Conservation (phyloP, 1,284 basidiomycete species). For the Microbotryum violaceum region DNA sequence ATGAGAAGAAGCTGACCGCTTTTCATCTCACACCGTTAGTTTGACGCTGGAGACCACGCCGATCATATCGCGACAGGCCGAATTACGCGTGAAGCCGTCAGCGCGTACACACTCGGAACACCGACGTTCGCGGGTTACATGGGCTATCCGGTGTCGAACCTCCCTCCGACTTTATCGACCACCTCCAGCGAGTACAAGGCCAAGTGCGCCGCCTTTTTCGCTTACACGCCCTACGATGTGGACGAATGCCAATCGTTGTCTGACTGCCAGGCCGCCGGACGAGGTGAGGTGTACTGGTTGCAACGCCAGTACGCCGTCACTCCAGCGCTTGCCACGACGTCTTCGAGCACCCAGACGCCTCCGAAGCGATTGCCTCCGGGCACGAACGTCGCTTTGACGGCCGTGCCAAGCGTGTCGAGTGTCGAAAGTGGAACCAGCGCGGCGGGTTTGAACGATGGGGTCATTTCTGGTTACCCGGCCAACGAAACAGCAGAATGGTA, state of each 20-base stretch:
- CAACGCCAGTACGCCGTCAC: slow-evolving; percentile 23
- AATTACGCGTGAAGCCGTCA: slow-evolving; percentile 8
- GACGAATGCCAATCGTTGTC: slow-evolving; percentile 19
- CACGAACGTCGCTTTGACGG: slow-evolving; percentile 6
- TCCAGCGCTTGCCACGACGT: neutral
- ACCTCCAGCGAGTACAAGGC: slow-evolving; percentile 8
- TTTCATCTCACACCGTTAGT: neutral
- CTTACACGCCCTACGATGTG: slow-evolving; percentile 25
- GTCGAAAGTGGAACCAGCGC: too few relatives aligned
- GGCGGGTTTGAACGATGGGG: slow-evolving; percentile 12
- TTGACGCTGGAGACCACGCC: slow-evolving; percentile 29
- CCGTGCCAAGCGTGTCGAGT: neutral
- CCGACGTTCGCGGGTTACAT: slow-evolving; percentile 18
- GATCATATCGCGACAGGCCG: slow-evolving; percentile 25
- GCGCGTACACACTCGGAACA: slow-evolving; percentile 3
- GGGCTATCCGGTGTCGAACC: slow-evolving; percentile 8
- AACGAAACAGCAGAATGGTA: slow-evolving; percentile 20
- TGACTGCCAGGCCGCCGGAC: slow-evolving; percentile 11
- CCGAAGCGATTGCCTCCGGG: neutral
- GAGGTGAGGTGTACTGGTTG: slow-evolving; percentile 26
- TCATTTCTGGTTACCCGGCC: slow-evolving; percentile 21
- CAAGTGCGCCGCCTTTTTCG: slow-evolving; percentile 24
- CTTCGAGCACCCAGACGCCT: neutral
- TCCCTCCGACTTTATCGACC: slow-evolving; percentile 21
- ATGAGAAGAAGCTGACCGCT: too few relatives aligned